A percentile compares a stretch with the other conserved stretches of the same genome.
phyloP scores from a whole-genome alignment of 176 grass and related monocot genomes.

The Pontederia paniculata region DNA sequence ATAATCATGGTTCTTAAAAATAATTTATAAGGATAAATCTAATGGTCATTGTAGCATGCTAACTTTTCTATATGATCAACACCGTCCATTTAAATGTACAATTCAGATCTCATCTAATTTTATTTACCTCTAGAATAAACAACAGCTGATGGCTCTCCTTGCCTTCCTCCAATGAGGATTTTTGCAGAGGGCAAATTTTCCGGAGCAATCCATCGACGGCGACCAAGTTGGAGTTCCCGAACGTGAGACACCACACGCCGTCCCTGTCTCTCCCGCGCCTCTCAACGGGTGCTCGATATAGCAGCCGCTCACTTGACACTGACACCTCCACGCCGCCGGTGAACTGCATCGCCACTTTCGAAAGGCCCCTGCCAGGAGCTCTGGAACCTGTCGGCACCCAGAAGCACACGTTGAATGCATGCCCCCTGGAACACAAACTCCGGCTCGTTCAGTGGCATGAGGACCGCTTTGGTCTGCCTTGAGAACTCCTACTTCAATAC shows the following conservation, averaged over 20 bases:
- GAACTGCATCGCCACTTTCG: conserved; percentile 46
- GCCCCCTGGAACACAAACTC: conserved; percentile 56
- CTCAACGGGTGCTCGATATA: conserved; percentile 63
- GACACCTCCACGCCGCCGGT: conserved; percentile 51
- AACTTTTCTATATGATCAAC: too few relatives aligned
- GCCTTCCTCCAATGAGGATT: too few relatives aligned
- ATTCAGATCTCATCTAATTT: too few relatives aligned
- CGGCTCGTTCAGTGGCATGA: conserved; percentile 36
- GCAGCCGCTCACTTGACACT: conserved; percentile 49
- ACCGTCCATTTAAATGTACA: too few relatives aligned
- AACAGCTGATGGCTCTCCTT: too few relatives aligned
- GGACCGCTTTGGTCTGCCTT: conserved; percentile 29
- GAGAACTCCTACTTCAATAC: conserved; percentile 53
- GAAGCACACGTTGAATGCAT: conserved; percentile 75
- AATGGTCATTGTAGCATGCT: too few relatives aligned
- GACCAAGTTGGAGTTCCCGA: conserved; percentile 77
- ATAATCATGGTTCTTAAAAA: too few relatives aligned
- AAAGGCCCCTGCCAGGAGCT: conserved; percentile 23
- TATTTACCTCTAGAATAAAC: too few relatives aligned
- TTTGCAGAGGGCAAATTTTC: too few relatives aligned
- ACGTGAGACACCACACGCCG: conserved; percentile 77
- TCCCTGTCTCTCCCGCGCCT: conserved; percentile 28
- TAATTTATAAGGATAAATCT: too few relatives aligned
- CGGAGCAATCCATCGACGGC: too few relatives aligned
- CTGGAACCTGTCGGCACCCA: conserved; percentile 24